Percentiles rank a stretch among this genome's conserved stretches.
Conservation (phyloP, 1,284 basidiomycete species). For the Amylostereum areolatum region DNA sequence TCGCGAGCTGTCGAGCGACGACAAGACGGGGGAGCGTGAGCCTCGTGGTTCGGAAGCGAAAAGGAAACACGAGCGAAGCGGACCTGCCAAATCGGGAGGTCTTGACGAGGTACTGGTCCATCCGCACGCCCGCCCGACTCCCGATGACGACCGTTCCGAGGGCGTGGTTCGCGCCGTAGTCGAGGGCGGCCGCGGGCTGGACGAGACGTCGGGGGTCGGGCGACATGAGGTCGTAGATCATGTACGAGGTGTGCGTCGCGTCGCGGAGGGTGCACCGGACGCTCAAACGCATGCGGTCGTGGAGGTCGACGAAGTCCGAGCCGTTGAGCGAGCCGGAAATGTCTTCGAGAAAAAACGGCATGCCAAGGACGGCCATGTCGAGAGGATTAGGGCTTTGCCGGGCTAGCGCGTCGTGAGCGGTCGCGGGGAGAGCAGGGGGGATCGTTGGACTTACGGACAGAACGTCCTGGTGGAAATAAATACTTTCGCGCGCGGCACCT, state of each 20-base stretch:
- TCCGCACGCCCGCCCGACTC: conserved; percentile 30
- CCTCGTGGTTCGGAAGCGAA: neutral
- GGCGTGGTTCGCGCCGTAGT: conserved; percentile 41
- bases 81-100: conserved; percentile 35
- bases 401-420: neutral
- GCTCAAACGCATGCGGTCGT: conserved; percentile 49
- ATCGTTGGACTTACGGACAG: too few relatives aligned
- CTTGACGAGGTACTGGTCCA: conserved; percentile 47
- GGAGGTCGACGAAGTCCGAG: conserved; percentile 54
- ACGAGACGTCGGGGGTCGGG: conserved; percentile 18
- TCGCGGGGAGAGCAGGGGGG: neutral
- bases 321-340: conserved; percentile 44
- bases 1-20: conserved; percentile 25
- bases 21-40: neutral
- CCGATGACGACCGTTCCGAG: conserved; percentile 47
- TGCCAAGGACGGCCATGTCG: conserved; percentile 38
- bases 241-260: conserved; percentile 37
- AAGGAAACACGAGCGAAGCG: conserved; percentile 10
- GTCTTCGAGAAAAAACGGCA: conserved; percentile 61
- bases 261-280: conserved; percentile 42
- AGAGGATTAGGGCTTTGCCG: neutral
- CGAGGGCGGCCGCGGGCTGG: conserved; percentile 39
- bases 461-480: too few relatives aligned
- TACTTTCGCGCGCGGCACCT: too few relatives aligned
- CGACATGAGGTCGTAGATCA: conserved; percentile 38